Base-by-base conservation (phyloP, 768 basidiomycete genomes). In the Lepiota brunneoincarnata region DNA sequence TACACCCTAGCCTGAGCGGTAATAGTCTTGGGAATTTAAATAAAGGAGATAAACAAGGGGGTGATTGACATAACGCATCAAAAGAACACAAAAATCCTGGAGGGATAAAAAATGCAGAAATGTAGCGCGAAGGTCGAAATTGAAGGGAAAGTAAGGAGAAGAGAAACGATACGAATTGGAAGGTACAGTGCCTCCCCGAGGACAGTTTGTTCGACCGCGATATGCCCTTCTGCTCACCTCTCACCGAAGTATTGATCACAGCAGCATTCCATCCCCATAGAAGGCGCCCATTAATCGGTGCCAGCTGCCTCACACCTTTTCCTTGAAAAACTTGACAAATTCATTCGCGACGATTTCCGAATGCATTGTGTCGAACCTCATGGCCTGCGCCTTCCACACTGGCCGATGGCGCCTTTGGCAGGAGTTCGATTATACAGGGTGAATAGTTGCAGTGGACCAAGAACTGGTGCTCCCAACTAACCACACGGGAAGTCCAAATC, bases 301-400 rank as follows among this genome's bases (percentile, higher is more conserved):
- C 2, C 49, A n/a, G 23, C 12, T 17, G n/a, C 23, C 23, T 23
- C 6, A 34, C 21, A 21, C 39, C 15, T 31, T 35, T 39, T 47
- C 51, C 34, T 45, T 26, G 35, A 54, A 48, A 15, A 54, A 54
- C 20, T 48, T 39, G 20, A 48, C 39, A 3, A 54, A 15, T 2
- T 71, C 68, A 15, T 66, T 62, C 2, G 61, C 59, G 2, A 79
- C 72, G 23, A 69, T 60, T 4, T 61, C 59, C 3, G 72, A 58
- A 58, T 80, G 77, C 51, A 71, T 78, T 23, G 77, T 62, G 4
- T 75, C 75, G 24, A 81, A 34, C 59, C 84, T n/a, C 81, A 59
- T 87, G 84, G 4, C 73, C 75, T 0, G 76, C 84, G 21, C 75
- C 79, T 21, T 79, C 69, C 31, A 86, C 67, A 3, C 69, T 77